Evolutionary conservation across 2,329 filamentous ascomycete genomes (phyloP).

Genomic region (Botrytis fragariae): DNA sequence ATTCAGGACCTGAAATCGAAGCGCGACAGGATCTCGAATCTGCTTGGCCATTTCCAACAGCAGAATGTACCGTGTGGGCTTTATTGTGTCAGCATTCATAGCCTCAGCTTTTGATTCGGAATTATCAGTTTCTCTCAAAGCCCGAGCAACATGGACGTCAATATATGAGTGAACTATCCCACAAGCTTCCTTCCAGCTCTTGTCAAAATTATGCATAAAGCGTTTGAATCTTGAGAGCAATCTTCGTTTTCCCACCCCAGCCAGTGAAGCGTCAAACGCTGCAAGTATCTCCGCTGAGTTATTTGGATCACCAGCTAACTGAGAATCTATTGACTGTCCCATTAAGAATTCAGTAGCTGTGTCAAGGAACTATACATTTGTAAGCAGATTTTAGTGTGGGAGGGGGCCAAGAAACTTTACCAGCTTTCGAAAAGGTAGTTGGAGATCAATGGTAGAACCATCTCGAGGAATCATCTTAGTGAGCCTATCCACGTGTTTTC

Average conservation of each 20-base stretch:
- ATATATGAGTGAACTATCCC: slow-evolving; percentile 12
- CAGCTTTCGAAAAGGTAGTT: slow-evolving; percentile 1
- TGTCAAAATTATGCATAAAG: slow-evolving; percentile 5
- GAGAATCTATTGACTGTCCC: slow-evolving; percentile 8
- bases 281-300: slow-evolving; percentile 1
- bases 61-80: slow-evolving; percentile 12
- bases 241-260: slow-evolving; percentile 8
- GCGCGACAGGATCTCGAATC: slow-evolving; percentile 16
- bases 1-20: slow-evolving; percentile 17
- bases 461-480: slow-evolving; percentile 12
- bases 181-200: slow-evolving; percentile 13
- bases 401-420: neutral
- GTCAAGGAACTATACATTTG: slow-evolving; percentile 1
- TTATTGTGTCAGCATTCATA: neutral
- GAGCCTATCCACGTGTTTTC: slow-evolving; percentile 2
- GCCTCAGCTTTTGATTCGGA: neutral
- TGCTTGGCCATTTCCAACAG: slow-evolving; percentile 20
- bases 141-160: slow-evolving; percentile 11
- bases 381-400: neutral
- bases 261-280: neutral
- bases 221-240: neutral
- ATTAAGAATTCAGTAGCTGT: slow-evolving; percentile 15
- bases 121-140: neutral
- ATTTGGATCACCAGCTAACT: neutral
- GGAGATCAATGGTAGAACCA: slow-evolving; percentile 16